Percentiles rank a stretch among this genome's conserved stretches.
These are phyloP conservation scores for Diaporthe sp. DNA, from an alignment of 2,329 filamentous ascomycete genomes.

Conservation along the genomic window DNA sequence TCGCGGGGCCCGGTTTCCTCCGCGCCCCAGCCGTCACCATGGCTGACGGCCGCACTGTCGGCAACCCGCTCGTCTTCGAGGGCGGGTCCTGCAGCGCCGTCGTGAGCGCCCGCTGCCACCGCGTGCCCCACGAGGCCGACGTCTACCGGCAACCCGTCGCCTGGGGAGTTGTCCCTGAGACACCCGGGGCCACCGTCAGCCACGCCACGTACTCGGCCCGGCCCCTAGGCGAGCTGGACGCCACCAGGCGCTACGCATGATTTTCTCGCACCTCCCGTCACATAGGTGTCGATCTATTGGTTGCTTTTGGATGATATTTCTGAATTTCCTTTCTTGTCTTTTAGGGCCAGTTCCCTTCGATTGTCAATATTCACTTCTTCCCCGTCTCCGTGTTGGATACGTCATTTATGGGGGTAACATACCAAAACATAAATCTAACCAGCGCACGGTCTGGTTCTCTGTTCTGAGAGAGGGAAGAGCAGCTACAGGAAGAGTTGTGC, in stretches of 20 bases:
- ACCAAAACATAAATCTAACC: background rate
- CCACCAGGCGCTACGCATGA: conserved; percentile 51
- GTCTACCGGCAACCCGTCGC: conserved; percentile 51
- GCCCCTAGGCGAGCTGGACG: conserved; percentile 47
- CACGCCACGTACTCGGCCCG: conserved; percentile 57
- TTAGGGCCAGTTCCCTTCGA: background rate
- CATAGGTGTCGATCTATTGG: background rate
- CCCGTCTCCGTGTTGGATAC: background rate
- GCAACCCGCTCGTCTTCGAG: conserved; percentile 60
- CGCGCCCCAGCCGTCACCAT: conserved; percentile 48
- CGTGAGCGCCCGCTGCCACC: conserved; percentile 61
- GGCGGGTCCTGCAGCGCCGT: conserved; percentile 63
- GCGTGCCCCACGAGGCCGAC: conserved; percentile 43
- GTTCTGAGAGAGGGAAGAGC: background rate
- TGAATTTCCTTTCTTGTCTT: background rate
- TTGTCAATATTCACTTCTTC: conserved; percentile 8
- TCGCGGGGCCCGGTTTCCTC: conserved; percentile 53
- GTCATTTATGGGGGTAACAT: background rate
- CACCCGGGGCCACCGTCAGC: conserved; percentile 49
- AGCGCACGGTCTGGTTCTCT: background rate
- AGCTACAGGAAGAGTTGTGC: background rate
- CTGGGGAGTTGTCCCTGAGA: conserved; percentile 59
- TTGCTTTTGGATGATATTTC: background rate
- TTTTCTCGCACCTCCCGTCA: background rate
- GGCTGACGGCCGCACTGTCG: conserved; percentile 49